Evolutionary conservation across 306 rosid genomes (phyloP).

Genomic region (Cucurbita ficifolia): DNA sequence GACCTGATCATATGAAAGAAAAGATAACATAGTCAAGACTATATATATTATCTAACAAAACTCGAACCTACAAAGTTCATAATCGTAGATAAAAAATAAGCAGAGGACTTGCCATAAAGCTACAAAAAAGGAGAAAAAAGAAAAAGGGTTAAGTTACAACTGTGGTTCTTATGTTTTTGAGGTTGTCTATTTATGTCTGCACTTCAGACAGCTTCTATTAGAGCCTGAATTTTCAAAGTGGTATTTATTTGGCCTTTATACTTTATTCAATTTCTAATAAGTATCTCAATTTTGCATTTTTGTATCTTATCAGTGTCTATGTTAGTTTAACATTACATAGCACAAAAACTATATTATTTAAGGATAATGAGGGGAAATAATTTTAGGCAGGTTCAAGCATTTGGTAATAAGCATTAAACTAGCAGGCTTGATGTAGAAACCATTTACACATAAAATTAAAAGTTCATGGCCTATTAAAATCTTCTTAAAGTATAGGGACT

Average conservation of each 20-base stretch:
- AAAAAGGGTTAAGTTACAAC: neutral
- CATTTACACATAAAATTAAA: neutral
- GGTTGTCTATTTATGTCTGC: neutral
- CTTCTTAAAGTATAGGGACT: neutral
- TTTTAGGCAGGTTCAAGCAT: neutral
- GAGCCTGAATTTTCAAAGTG: neutral
- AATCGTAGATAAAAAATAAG: neutral
- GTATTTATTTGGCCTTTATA: neutral
- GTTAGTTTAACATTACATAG: neutral
- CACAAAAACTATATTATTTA: neutral
- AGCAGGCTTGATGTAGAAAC: neutral
- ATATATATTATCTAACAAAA: neutral
- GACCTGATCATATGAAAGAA: constrained; percentile 34
- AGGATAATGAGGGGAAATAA: neutral
- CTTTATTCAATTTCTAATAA: neutral
- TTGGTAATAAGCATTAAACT: neutral
- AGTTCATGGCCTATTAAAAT: neutral
- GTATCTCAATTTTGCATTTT: neutral
- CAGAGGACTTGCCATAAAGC: neutral
- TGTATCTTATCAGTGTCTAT: neutral
- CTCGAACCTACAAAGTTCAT: neutral
- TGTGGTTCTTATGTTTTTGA: neutral
- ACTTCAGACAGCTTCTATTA: neutral
- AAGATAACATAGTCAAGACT: neutral
- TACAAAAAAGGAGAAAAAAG: neutral